These are phyloP conservation scores for Cordyceps militaris DNA, from an alignment of 2,329 filamentous ascomycete species.

Conservation along the genomic window DNA sequence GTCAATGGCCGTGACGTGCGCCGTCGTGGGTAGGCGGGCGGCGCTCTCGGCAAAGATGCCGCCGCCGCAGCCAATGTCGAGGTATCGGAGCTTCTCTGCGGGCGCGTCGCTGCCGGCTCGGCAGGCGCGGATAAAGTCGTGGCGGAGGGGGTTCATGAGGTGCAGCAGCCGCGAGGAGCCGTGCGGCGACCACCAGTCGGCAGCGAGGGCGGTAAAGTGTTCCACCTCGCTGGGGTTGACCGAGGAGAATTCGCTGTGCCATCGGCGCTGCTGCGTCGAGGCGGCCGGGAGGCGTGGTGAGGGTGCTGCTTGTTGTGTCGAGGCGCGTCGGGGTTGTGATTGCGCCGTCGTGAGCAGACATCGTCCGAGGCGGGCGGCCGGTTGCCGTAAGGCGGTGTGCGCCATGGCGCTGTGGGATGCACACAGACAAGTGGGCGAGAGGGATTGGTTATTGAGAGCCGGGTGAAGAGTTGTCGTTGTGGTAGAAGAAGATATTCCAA, in stretches of 20 bases:
- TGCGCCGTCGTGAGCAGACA: background rate
- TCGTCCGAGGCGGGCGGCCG: background rate
- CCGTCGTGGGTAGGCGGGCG: slow-evolving; percentile 58
- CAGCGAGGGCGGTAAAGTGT: slow-evolving; percentile 90
- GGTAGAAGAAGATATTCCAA: background rate
- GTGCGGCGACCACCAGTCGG: slow-evolving; percentile 94
- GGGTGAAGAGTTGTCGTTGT: background rate
- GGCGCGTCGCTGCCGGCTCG: slow-evolving; percentile 43
- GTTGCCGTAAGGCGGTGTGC: background rate
- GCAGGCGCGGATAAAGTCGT: slow-evolving; percentile 80
- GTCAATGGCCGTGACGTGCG: slow-evolving; percentile 67
- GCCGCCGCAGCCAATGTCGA: slow-evolving; percentile 92
- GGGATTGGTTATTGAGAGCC: background rate
- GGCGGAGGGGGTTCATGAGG: slow-evolving; percentile 94
- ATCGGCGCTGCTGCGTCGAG: background rate
- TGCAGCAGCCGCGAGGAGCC: slow-evolving; percentile 88
- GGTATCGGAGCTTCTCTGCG: slow-evolving; percentile 49
- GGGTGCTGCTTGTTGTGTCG: background rate
- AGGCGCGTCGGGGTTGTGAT: background rate
- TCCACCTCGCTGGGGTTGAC: slow-evolving; percentile 85
- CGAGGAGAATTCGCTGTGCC: slow-evolving; percentile 45
- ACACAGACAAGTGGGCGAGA: background rate
- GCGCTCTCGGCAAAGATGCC: slow-evolving; percentile 93
- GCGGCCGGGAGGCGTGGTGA: background rate
- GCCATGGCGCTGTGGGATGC: background rate